Percentiles rank a stretch among this genome's conserved stretches.
phyloP scores from a whole-genome alignment of 73 alveolate species.

The Tetrahymena thermophila region DNA sequence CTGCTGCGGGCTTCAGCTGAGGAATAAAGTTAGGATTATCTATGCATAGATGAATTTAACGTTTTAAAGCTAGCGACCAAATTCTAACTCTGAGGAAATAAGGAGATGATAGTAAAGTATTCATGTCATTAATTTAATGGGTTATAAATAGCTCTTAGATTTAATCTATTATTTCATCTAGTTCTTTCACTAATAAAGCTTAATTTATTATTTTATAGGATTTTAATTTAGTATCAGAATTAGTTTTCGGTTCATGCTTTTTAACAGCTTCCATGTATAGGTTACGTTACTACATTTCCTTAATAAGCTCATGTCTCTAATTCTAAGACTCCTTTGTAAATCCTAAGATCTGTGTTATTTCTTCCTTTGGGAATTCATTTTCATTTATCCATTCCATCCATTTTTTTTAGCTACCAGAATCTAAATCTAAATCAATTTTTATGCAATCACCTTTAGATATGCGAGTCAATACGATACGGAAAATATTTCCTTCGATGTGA shows the following conservation, averaged over 20 bases:
- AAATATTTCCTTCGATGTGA: neutral
- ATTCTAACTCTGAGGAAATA: neutral
- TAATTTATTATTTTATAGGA: neutral
- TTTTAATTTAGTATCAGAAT: neutral
- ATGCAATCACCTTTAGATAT: neutral
- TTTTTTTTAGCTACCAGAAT: neutral
- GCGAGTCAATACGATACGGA: neutral
- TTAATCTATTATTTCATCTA: neutral
- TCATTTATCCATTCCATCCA: neutral
- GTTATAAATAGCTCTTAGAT: neutral
- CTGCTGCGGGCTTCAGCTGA: neutral
- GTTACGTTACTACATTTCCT: neutral
- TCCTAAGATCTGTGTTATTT: neutral
- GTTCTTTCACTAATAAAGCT: neutral
- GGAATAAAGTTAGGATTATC: neutral
- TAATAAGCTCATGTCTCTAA: neutral
- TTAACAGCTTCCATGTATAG: neutral
- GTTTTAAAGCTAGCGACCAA: neutral
- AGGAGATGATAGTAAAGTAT: neutral
- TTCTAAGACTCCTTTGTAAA: neutral
- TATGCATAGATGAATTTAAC: neutral
- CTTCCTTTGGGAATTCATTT: neutral
- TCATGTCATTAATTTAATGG: neutral
- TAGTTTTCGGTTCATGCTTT: neutral
- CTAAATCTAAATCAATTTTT: neutral